A percentile compares a stretch with the other conserved stretches of the same genome.
Conservation (phyloP, 2,329 filamentous ascomycete genomes). For the Geosmithia putterillii region DNA sequence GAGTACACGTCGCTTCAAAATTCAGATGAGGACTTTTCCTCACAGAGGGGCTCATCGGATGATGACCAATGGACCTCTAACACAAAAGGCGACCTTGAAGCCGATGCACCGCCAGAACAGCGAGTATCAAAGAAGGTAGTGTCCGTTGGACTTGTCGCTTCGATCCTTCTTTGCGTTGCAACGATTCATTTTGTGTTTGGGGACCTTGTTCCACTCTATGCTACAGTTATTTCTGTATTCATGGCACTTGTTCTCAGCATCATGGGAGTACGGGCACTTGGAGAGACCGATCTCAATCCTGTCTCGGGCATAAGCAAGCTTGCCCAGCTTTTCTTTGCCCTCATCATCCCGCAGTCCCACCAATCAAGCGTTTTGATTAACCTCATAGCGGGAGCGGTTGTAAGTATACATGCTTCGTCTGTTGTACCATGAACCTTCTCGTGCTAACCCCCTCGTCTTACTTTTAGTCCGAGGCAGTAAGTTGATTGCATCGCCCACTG, state of each 20-base stretch:
- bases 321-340: slow-evolving; percentile 87
- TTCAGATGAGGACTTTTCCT: slow-evolving; percentile 3
- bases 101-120: slow-evolving; percentile 76
- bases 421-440: not conserved
- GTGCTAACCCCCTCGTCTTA: not conserved
- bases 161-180: slow-evolving; percentile 65
- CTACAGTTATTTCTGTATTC: slow-evolving; percentile 66
- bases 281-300: slow-evolving; percentile 87
- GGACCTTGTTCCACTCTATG: slow-evolving; percentile 63
- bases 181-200: slow-evolving; percentile 80
- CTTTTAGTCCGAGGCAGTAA: slow-evolving; percentile 25
- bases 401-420: slow-evolving; percentile 12
- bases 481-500: slow-evolving; percentile 3
- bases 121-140: slow-evolving; percentile 65
- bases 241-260: slow-evolving; percentile 72
- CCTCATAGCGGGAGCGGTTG: slow-evolving; percentile 79
- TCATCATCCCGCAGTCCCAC: slow-evolving; percentile 70
- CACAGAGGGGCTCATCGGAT: slow-evolving; percentile 1
- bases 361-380: slow-evolving; percentile 91
- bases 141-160: slow-evolving; percentile 60
- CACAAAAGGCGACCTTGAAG: slow-evolving; percentile 20
- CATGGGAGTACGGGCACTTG: slow-evolving; percentile 57
- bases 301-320: slow-evolving; percentile 95
- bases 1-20: slow-evolving; percentile 11
- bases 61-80: not conserved